Conservation (phyloP, 75 land plant genomes). For the Pinus albicaulis region DNA sequence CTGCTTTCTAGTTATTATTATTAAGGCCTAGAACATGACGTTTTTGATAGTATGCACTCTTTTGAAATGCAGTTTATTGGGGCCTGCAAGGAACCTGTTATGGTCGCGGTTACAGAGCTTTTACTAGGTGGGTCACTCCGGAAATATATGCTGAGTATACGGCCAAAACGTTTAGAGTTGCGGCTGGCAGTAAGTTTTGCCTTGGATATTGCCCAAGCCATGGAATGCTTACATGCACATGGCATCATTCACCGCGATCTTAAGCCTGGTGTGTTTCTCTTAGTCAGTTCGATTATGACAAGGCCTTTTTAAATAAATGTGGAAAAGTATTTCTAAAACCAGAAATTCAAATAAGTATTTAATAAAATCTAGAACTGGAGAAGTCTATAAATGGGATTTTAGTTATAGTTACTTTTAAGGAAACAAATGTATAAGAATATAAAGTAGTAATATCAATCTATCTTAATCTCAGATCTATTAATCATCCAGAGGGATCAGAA, state of each 20-base stretch:
- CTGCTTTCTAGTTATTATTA: not conserved
- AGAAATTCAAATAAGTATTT: not conserved
- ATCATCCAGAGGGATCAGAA: no score
- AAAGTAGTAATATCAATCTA: not conserved
- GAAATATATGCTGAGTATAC: conserved; percentile 62
- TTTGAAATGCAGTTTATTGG: conserved; percentile 68
- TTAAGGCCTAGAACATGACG: not conserved
- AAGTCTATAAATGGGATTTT: not conserved
- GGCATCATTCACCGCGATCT: conserved; percentile 95
- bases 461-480: no score
- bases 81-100: conserved; percentile 91
- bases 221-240: conserved; percentile 92
- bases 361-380: not conserved
- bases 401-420: not conserved
- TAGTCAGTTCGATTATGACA: conserved; percentile 2
- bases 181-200: conserved; percentile 76
- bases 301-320: not conserved
- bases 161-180: conserved; percentile 71
- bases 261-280: conserved; percentile 61
- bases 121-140: conserved; percentile 73
- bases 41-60: not conserved
- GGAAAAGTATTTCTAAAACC: no score
- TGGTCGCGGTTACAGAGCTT: conserved; percentile 96
- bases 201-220: conserved; percentile 88
- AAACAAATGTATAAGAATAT: not conserved